Evolutionary conservation across 805 yeast genomes (phyloP), one percentile per base, ranked within the genome.

Genomic region (Myxozyma neglecta): DNA sequence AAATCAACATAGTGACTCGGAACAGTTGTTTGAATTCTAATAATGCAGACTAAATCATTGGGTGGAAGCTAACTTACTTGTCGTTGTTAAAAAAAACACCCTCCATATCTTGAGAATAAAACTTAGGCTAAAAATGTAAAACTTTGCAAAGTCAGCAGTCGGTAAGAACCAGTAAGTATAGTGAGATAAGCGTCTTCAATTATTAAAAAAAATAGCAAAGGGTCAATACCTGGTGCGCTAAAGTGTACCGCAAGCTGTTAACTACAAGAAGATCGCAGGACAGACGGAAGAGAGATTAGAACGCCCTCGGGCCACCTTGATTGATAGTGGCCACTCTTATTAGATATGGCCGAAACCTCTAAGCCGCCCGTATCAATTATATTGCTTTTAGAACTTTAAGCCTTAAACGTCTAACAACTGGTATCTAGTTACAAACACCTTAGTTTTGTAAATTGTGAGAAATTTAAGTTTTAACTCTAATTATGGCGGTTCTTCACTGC

Each of bases 41-140:
- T 5, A 24, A 24, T 24, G 29, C 29, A 24, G 5, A 24, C 4
- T 13, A 24, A 32, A 32, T 6, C 37, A 24, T 24, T 13, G 16
- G 14, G 36, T 6, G 18, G 42, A 36, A 36, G 11, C 7, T 2
- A 24, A 69, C 75, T 54, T 74, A 73, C 77, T 80, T 80, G 72
- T 93, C 92, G 65, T 91, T 81, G 78, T 94, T 94, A 79, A 94
- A 94, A 76, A 81, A 90, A 53, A 93, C 81, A 34, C 97, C 97
- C 75, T 94, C 98, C 99, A 93, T 93, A 59, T 63, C 49, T 59
- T 20, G 16, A 13, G 45, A 2, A n/a, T 52, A 16, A 6, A 46
- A 14, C 16, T 20, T 13, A 13, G 39, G 32, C 18, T 42, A 34
- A 24, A 37, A 24, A 36, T 7, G 16, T 42, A 36, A 49, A 37